Evolutionary conservation across 2,329 filamentous ascomycete species (phyloP).

Genomic region (Colletotrichum karsti): DNA sequence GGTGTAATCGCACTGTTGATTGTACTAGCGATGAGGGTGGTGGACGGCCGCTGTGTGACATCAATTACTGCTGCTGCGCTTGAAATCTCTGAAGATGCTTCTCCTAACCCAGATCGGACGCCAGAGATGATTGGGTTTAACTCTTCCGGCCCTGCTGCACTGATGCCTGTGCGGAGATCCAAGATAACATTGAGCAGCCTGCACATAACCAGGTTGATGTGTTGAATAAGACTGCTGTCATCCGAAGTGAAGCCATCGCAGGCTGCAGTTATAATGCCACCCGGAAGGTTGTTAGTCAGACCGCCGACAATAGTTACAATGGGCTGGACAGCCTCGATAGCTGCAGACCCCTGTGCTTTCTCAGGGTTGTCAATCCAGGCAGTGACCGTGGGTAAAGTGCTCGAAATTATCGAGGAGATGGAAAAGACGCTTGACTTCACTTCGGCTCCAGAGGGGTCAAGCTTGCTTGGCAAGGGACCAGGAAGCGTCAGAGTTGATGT

Average conservation of each 20-base stretch:
- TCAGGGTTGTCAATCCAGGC: not conserved
- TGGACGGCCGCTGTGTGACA: no score
- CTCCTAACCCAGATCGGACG: not conserved
- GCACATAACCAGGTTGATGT: not conserved
- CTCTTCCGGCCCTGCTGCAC: not conserved
- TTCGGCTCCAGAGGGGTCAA: not conserved
- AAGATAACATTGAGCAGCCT: fast-evolving
- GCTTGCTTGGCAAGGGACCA: not conserved
- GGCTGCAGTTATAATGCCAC: fast-evolving
- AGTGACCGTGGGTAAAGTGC: not conserved
- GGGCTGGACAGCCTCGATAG: not conserved
- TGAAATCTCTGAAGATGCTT: not conserved
- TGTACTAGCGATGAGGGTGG: not conserved
- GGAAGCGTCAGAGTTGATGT: not conserved
- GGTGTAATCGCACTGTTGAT: not conserved
- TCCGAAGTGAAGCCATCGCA: fast-evolving
- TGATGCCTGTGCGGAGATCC: not conserved
- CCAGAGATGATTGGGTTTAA: not conserved
- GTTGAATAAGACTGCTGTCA: fast-evolving
- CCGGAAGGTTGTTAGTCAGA: not conserved
- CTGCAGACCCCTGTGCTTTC: not conserved
- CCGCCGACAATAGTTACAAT: not conserved
- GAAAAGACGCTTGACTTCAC: not conserved
- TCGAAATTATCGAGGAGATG: not conserved
- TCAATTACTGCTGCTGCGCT: not conserved